phyloP scores from a whole-genome alignment of 2,329 filamentous ascomycete species.

The Macroventuria anomochaeta region DNA sequence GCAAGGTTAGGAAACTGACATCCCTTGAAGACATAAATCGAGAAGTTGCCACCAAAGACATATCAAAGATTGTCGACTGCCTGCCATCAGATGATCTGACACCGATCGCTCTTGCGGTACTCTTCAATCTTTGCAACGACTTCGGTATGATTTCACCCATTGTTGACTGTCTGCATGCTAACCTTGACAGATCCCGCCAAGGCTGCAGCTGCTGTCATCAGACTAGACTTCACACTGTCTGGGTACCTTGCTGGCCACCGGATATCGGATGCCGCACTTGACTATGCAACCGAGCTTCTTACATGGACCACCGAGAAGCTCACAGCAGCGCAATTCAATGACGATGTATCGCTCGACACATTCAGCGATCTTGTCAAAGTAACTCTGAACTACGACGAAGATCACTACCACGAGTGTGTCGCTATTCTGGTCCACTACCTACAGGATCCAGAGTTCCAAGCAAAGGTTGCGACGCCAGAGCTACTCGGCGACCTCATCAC shows the following conservation, averaged over 20 bases:
- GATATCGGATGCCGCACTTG: slow-evolving; percentile 40
- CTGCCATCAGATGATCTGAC: slow-evolving; percentile 32
- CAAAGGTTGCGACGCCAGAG: slow-evolving; percentile 39
- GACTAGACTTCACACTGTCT: slow-evolving; percentile 42
- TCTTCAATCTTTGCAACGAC: slow-evolving; percentile 55
- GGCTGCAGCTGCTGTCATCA: slow-evolving; percentile 40
- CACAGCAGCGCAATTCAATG: slow-evolving; percentile 42
- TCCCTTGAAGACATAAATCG: slow-evolving; percentile 41
- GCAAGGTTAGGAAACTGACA: slow-evolving; percentile 23
- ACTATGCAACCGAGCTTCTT: slow-evolving; percentile 46
- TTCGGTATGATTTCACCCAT: slow-evolving; percentile 36
- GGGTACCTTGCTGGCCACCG: slow-evolving; percentile 31
- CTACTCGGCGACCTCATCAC: slow-evolving; percentile 38
- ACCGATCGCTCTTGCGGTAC: slow-evolving; percentile 47
- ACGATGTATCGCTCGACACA: slow-evolving; percentile 36
- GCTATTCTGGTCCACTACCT: slow-evolving; percentile 45
- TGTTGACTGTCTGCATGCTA: slow-evolving; percentile 11
- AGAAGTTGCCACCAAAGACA: slow-evolving; percentile 32
- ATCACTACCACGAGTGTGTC: slow-evolving; percentile 44
- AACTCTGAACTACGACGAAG: slow-evolving; percentile 40
- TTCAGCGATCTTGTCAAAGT: slow-evolving; percentile 39
- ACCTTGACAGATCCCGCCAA: slow-evolving; percentile 44
- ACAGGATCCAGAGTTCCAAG: slow-evolving; percentile 45
- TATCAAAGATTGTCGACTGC: slow-evolving; percentile 37
- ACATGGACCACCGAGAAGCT: slow-evolving; percentile 47